Conservation (phyloP, 495 filamentous ascomycete species). For the Eremomyces bilateralis region DNA sequence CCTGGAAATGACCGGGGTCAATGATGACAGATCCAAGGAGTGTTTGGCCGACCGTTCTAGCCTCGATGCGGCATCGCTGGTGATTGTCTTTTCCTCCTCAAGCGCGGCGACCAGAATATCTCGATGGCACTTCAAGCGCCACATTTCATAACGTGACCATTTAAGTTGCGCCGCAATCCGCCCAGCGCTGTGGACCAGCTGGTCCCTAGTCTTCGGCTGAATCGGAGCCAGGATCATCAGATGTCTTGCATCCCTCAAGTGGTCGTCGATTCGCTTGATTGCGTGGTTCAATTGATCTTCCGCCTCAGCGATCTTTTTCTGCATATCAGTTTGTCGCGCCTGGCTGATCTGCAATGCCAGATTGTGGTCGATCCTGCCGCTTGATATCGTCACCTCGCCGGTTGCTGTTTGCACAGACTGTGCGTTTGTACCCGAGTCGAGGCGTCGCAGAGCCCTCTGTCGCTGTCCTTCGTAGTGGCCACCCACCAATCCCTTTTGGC, state of each 20-base stretch:
- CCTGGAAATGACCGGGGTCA: too few species aligned
- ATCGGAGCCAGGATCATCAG: constrained; percentile 76
- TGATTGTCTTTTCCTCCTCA: constrained; percentile 39
- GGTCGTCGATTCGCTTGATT: constrained; percentile 56
- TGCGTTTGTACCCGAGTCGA: constrained; percentile 29
- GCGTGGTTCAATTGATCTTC: constrained; percentile 56
- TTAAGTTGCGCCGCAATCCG: constrained; percentile 75
- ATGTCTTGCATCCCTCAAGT: constrained; percentile 81
- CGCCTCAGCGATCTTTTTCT: constrained; percentile 58
- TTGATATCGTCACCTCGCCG: constrained; percentile 45
- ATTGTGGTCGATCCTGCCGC: constrained; percentile 50
- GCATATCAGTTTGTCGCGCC: constrained; percentile 62
- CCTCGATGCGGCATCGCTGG: constrained; percentile 14
- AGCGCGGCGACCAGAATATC: constrained; percentile 73
- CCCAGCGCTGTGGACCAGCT: constrained; percentile 64
- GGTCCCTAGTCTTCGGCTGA: constrained; percentile 64
- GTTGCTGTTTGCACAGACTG: constrained; percentile 43
- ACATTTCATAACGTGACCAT: constrained; percentile 84
- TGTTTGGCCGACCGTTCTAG: constrained; percentile 12
- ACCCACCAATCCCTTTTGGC: constrained; percentile 69
- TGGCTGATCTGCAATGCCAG: constrained; percentile 64
- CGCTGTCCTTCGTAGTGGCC: constrained; percentile 69
- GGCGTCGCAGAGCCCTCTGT: constrained; percentile 45
- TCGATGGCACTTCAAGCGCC: constrained; percentile 74
- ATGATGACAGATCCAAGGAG: background rate